Evolutionary conservation across 768 basidiomycete species (phyloP).

Genomic region (Hygrophorus pudorinus): DNA sequence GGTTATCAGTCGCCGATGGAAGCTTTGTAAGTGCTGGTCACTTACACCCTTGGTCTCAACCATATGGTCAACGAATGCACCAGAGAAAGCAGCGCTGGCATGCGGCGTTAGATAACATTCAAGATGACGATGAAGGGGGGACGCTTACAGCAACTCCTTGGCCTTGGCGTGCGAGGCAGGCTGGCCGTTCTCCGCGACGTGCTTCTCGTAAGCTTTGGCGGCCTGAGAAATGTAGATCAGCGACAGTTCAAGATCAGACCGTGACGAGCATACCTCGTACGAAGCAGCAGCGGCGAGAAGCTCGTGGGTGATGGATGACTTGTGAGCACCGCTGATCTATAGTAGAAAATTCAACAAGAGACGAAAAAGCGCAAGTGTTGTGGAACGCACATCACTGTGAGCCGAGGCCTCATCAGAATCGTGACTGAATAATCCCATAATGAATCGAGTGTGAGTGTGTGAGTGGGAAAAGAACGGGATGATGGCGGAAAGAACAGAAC

Average conservation of each 20-base stretch:
- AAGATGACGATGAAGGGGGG: neutral
- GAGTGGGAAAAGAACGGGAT: conserved; percentile 1
- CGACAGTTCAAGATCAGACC: neutral
- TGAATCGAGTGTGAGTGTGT: neutral
- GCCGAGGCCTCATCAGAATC: conserved; percentile 15
- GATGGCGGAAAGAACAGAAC: neutral
- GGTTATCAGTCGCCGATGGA: neutral
- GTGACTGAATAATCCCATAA: conserved; percentile 12
- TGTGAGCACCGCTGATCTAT: conserved; percentile 31
- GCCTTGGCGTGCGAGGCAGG: conserved; percentile 31
- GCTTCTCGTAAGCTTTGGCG: conserved; percentile 39
- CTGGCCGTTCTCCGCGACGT: conserved; percentile 33
- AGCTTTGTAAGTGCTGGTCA: neutral
- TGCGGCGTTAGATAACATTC: neutral
- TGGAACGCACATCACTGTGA: conserved; percentile 11
- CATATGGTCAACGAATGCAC: conserved; percentile 32
- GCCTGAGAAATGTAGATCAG: conserved; percentile 22
- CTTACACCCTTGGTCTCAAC: conserved; percentile 44
- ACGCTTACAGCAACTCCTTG: conserved; percentile 33
- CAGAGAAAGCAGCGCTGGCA: conserved; percentile 33
- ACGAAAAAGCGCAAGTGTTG: neutral
- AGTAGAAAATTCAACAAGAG: conserved; percentile 7
- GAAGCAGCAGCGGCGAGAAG: conserved; percentile 45
- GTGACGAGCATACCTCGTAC: conserved; percentile 27
- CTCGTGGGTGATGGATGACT: conserved; percentile 43